Conservation (phyloP, 2,329 filamentous ascomycete genomes). For the Xylariaceae sp. region DNA sequence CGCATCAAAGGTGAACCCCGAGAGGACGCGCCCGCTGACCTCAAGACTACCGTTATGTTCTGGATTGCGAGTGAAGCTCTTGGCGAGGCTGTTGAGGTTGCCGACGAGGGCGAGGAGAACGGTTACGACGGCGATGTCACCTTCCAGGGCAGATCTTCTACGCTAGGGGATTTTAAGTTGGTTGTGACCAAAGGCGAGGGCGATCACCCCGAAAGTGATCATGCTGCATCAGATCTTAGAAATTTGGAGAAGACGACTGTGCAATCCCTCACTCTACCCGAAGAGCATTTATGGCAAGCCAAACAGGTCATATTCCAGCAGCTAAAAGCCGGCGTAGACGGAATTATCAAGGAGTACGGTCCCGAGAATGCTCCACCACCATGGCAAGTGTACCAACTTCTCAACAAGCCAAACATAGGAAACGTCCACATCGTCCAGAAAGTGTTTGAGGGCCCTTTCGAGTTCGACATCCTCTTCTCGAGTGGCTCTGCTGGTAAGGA, state of each 20-base stretch:
- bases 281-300: slow-evolving; percentile 76
- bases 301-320: slow-evolving; percentile 60
- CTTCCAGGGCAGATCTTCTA: slow-evolving; percentile 64
- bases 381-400: slow-evolving; percentile 78
- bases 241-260: slow-evolving; percentile 74
- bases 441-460: slow-evolving; percentile 82
- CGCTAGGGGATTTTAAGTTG: slow-evolving; percentile 76
- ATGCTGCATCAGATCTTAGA: slow-evolving; percentile 63
- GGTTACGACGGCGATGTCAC: slow-evolving; percentile 59
- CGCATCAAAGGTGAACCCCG: slow-evolving; percentile 78
- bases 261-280: slow-evolving; percentile 61
- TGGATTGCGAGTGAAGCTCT: slow-evolving; percentile 77
- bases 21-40: slow-evolving; percentile 59
- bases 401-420: slow-evolving; percentile 62
- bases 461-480: slow-evolving; percentile 89
- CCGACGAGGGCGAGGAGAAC: slow-evolving; percentile 40
- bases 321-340: slow-evolving; percentile 46
- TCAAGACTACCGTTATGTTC: slow-evolving; percentile 76
- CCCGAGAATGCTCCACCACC: slow-evolving; percentile 70
- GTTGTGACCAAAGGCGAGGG: slow-evolving; percentile 68
- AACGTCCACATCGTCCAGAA: slow-evolving; percentile 91
- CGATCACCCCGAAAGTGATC: slow-evolving; percentile 57
- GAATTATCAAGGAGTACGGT: slow-evolving; percentile 45
- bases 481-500: slow-evolving; percentile 63
- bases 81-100: slow-evolving; percentile 58